Evolutionary conservation across 2,329 filamentous ascomycete species (phyloP), one percentile per base, ranked within the genome.

Genomic region (Calonectria pseudoturangicola): DNA sequence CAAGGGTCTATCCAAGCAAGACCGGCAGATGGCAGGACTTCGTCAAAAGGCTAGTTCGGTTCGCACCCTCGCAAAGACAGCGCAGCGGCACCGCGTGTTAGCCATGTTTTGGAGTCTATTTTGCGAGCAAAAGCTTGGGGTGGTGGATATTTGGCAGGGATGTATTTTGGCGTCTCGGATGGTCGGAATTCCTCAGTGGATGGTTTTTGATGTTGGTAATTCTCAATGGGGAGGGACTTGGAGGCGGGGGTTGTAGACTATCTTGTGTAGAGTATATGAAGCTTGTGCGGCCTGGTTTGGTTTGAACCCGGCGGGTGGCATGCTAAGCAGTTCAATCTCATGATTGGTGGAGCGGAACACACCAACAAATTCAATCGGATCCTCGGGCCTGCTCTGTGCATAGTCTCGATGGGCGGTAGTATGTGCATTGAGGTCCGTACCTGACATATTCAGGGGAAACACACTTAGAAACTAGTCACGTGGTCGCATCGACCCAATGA

Each of bases 111-210:
- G 72, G 75, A 77, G 74, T 77, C 76, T 74, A 65, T 75, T 79
- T 81, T 76, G 71, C 70, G 58, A 80, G 78, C 73, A 80, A 79
- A 80, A 81, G 74, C 75, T 75, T 71, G 71, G 77, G 77, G 65
- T 36, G 68, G 71, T 75, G 75, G 76, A 75, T 70, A 75, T 75
- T 74, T 71, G 75, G 71, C 62, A 76, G 73, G 73, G 72, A 74
- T 75, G 73, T 77, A 72, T 75, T 76, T 78, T 66, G 78, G 79
- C 77, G 79, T 80, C 79, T 79, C 56, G 76, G 79, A 73, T 79
- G 76, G 76, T 72, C 72, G 62, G 69, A 70, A 75, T 73, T 75
- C 76, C 77, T 79, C 78, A 76, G 73, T 66, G 71, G 74, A 75
- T 66, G 76, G 77, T 62, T 75, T 74, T 76, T 72, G 73, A 75